Conservation (phyloP, 345 rosid species). For the Raphanus sativus region DNA sequence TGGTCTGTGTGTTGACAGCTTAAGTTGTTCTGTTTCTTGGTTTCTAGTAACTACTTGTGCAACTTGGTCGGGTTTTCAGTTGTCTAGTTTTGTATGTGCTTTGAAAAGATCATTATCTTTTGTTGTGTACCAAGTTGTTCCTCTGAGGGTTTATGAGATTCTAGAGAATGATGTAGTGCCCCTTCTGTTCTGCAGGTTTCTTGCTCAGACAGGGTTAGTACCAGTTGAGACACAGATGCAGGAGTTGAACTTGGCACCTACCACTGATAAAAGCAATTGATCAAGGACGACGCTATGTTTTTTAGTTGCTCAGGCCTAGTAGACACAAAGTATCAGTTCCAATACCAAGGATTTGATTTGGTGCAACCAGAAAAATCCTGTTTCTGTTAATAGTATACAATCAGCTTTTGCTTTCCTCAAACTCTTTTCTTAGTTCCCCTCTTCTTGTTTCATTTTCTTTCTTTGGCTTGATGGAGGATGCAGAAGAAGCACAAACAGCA, state of each 20-base stretch:
- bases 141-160: conserved; percentile 3
- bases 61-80: not conserved
- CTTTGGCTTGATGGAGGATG: conserved; percentile 41
- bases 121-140: not conserved
- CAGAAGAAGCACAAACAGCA: conserved; percentile 31
- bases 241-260: conserved; percentile 63
- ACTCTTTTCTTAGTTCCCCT: conserved; percentile 31
- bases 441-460: conserved; percentile 45
- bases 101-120: not conserved
- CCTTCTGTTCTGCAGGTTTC: conserved; percentile 61
- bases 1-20: not conserved
- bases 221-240: conserved; percentile 77
- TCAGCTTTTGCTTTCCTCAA: not conserved
- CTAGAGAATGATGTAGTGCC: not conserved
- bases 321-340: no score
- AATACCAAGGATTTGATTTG: conserved; percentile 8
- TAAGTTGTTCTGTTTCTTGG: conserved; percentile 4
- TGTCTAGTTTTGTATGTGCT: not conserved
- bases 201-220: conserved; percentile 77
- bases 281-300: not conserved
- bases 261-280: conserved; percentile 43
- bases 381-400: conserved; percentile 1
- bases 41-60: not conserved
- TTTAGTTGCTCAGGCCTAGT: not conserved
- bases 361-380: conserved; percentile 15